Evolutionary conservation across 495 filamentous ascomycete genomes (phyloP).

Genomic region (Penicillium roqueforti): DNA sequence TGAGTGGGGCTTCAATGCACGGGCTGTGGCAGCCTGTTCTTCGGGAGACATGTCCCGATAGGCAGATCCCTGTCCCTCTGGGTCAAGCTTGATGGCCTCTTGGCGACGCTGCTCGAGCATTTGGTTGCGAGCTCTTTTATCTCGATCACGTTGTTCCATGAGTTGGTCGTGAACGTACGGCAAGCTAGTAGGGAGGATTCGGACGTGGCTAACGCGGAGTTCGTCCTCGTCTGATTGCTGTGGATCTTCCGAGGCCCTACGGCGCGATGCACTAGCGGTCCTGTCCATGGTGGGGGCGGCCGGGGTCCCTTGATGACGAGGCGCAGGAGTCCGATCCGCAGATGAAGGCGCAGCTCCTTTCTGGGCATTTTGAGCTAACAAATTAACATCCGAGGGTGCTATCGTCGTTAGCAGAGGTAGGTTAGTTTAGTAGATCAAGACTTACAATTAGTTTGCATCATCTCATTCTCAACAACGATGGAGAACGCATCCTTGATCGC

Average conservation of each 20-base stretch:
- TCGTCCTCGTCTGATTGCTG: constrained; percentile 30
- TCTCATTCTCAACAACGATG: constrained; percentile 94
- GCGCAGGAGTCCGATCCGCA: constrained; percentile 20
- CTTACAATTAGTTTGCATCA: constrained; percentile 91
- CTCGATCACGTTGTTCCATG: constrained; percentile 66
- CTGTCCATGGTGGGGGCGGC: constrained; percentile 13
- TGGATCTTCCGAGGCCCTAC: constrained; percentile 24
- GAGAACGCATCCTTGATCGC: constrained; percentile 98
- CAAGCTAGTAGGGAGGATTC: constrained; percentile 83
- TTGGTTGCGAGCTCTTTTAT: constrained; percentile 30
- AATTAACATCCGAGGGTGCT: constrained; percentile 44
- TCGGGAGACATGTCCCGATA: constrained; percentile 54
- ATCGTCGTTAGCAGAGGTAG: constrained; percentile 14
- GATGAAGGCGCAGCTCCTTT: constrained; percentile 18
- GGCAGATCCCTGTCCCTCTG: constrained; percentile 44
- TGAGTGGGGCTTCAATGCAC: constrained; percentile 75
- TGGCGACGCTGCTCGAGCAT: constrained; percentile 27
- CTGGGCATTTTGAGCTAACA: constrained; percentile 29
- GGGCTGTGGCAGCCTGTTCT: constrained; percentile 70
- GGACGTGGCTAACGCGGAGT: constrained; percentile 67
- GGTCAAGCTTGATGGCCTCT: constrained; percentile 35
- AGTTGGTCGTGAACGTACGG: constrained; percentile 84
- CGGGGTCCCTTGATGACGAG: constrained; percentile 21
- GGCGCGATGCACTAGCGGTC: constrained; percentile 28
- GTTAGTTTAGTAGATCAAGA: background rate